Percentiles rank a stretch among this genome's conserved stretches.
These are phyloP conservation scores for Pseudozyma sp. DNA, from an alignment of 1,284 basidiomycete genomes.

Conservation along the genomic window DNA sequence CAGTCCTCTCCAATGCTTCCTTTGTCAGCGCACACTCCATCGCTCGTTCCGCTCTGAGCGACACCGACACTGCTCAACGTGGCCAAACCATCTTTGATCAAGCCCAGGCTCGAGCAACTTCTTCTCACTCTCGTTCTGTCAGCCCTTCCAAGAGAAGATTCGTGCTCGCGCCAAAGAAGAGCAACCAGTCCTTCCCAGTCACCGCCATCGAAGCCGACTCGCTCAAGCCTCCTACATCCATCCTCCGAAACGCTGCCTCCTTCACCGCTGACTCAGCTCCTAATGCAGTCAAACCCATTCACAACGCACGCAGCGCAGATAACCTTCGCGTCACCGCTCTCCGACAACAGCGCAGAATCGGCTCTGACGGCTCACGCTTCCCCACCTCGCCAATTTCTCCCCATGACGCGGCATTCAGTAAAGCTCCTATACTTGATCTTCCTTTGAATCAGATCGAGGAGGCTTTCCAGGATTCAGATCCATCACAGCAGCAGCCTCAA, in stretches of 20 bases:
- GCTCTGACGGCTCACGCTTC: conserved; percentile 26
- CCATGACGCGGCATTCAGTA: neutral
- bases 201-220: neutral
- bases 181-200: conserved; percentile 29
- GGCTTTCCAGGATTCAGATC: conserved; percentile 5
- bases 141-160: conserved; percentile 28
- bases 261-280: neutral
- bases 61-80: conserved; percentile 30
- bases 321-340: conserved; percentile 34
- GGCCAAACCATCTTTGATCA: conserved; percentile 11
- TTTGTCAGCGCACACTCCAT: conserved; percentile 47
- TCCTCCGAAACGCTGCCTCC: conserved; percentile 7
- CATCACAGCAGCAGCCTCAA: neutral
- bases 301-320: conserved; percentile 34
- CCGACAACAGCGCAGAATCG: conserved; percentile 27
- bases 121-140: conserved; percentile 15
- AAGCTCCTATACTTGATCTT: conserved; percentile 34
- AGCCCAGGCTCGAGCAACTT: conserved; percentile 6
- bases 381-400: conserved; percentile 8
- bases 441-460: conserved; percentile 39
- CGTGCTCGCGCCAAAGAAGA: conserved; percentile 17
- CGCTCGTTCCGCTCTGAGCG: conserved; percentile 30
- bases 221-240: conserved; percentile 19
- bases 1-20: conserved; percentile 36
- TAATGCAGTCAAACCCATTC: conserved; percentile 1